Evolutionary conservation across 352 stramenopile genomes (phyloP).

Genomic region (Elongisporangium prolatum): DNA sequence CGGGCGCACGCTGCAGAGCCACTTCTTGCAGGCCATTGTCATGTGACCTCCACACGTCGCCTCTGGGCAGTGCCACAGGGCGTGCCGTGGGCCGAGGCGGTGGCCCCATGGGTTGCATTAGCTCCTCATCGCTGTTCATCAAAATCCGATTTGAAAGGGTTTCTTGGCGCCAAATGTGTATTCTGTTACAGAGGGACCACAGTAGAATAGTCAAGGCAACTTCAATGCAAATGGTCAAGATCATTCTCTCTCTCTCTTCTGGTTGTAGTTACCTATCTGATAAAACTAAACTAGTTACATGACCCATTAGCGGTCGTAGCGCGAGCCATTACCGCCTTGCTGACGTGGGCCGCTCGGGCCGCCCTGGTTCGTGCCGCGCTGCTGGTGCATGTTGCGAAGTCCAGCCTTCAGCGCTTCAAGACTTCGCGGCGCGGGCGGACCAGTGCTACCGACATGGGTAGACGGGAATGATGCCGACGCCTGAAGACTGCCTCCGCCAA

Average conservation of each 20-base stretch:
- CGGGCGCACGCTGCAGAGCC: slow-evolving; percentile 28
- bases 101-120: slow-evolving; percentile 48
- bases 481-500: slow-evolving; percentile 42
- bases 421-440: slow-evolving; percentile 30
- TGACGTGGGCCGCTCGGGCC: slow-evolving; percentile 3
- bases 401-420: slow-evolving; percentile 76
- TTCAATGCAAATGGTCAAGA: background rate
- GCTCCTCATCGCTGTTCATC: slow-evolving; percentile 17
- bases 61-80: slow-evolving; percentile 4
- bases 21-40: slow-evolving; percentile 1
- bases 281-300: background rate
- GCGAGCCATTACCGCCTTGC: slow-evolving; percentile 16
- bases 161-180: background rate
- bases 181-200: background rate
- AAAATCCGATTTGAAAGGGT: slow-evolving; percentile 3
- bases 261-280: background rate
- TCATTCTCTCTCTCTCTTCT: slow-evolving; percentile 1
- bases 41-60: background rate
- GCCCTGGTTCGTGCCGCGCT: slow-evolving; percentile 31
- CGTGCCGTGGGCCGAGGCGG: slow-evolving; percentile 33
- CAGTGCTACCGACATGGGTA: slow-evolving; percentile 23
- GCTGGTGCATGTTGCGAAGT: slow-evolving; percentile 83
- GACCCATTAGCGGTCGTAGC: slow-evolving; percentile 52
- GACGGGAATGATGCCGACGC: slow-evolving; percentile 44
- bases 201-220: background rate